Conservation (phyloP, 805 yeast species). For the Pichia scutulata region DNA sequence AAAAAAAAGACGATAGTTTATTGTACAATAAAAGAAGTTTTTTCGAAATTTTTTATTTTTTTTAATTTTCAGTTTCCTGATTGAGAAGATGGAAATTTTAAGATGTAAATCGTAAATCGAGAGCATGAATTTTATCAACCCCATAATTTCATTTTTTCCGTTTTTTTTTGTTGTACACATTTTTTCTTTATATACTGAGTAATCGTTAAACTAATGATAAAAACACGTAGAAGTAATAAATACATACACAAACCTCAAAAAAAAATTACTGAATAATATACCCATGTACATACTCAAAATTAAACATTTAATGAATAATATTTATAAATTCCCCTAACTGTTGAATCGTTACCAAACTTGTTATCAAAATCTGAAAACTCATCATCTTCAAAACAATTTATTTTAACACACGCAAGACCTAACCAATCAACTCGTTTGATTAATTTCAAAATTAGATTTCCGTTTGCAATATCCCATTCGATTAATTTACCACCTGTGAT, state of each 20-base stretch:
- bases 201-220: not conserved
- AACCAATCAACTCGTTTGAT: conserved; percentile 41
- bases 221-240: not conserved
- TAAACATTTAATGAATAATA: conserved; percentile 49
- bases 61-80: not conserved
- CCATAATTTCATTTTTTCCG: too few species aligned
- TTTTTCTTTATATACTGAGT: not conserved
- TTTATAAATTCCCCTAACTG: conserved; percentile 46
- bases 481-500: conserved; percentile 26
- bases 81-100: not conserved
- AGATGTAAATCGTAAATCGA: too few species aligned
- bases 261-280: not conserved
- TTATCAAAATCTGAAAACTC: conserved; percentile 33
- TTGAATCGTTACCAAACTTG: conserved; percentile 47
- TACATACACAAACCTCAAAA: not conserved
- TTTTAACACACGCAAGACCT: conserved; percentile 45
- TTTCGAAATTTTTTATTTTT: not conserved
- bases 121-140: not conserved
- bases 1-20: too few species aligned
- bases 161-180: not conserved
- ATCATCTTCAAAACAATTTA: conserved; percentile 48
- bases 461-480: conserved; percentile 56
- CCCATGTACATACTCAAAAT: not conserved
- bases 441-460: conserved; percentile 46
- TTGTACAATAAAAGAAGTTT: not conserved